These are phyloP conservation scores for Staphylotrichum longicolle DNA, from an alignment of 495 filamentous ascomycete genomes.

Conservation along the genomic window DNA sequence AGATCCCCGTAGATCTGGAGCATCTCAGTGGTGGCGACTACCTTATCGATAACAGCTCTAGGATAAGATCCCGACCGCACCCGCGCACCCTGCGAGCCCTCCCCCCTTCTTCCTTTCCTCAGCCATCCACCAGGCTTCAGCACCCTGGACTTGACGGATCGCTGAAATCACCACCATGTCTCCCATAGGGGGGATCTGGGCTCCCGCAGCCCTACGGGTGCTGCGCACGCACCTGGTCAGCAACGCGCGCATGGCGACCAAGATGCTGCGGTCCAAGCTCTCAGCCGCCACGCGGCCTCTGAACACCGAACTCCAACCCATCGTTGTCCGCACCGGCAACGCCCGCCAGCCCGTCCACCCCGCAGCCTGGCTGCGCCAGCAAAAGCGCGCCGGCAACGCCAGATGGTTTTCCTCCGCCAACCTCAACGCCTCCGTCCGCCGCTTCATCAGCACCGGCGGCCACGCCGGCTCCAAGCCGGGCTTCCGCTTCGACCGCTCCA, in stretches of 20 bases:
- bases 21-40: conserved; percentile 18
- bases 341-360: conserved; percentile 69
- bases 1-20: no score
- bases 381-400: conserved; percentile 52
- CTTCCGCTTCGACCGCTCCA: conserved; percentile 58
- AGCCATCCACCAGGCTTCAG: conserved; percentile 12
- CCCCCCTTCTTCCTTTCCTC: conserved; percentile 13
- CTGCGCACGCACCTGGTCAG: conserved; percentile 66
- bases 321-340: conserved; percentile 48
- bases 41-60: conserved; percentile 31
- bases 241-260: conserved; percentile 52
- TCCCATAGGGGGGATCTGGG: conserved; percentile 64
- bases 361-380: conserved; percentile 66
- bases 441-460: conserved; percentile 59
- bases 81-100: conserved; percentile 7
- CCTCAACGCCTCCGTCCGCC: conserved; percentile 54
- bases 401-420: conserved; percentile 71
- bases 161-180: conserved; percentile 53
- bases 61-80: conserved; percentile 24
- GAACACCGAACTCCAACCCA: conserved; percentile 49
- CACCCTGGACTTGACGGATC: conserved; percentile 11
- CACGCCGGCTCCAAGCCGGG: conserved; percentile 27
- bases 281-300: conserved; percentile 52
- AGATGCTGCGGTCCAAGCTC: conserved; percentile 57
- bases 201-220: conserved; percentile 66